These are phyloP conservation scores for Galerina marginata DNA, from an alignment of 768 basidiomycete genomes.

Conservation along the genomic window DNA sequence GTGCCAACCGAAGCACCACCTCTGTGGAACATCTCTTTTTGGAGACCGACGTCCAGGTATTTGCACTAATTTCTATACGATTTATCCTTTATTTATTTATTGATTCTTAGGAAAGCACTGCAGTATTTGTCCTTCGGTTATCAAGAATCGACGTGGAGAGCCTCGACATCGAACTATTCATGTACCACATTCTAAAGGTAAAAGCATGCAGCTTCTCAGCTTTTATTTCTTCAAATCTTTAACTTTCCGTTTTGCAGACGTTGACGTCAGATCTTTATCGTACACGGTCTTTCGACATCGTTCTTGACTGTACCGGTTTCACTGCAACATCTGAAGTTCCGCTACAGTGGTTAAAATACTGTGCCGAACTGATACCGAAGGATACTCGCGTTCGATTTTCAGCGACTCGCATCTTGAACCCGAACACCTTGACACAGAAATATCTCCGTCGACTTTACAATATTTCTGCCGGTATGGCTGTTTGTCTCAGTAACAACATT, in stretches of 20 bases:
- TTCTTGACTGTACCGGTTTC: conserved; percentile 85
- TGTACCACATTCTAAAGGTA: conserved; percentile 82
- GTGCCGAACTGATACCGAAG: conserved; percentile 72
- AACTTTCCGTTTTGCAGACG: conserved; percentile 41
- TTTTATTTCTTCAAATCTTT: not conserved
- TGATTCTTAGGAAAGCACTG: conserved; percentile 43
- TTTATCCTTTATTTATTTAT: not conserved
- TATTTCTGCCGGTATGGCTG: conserved; percentile 54
- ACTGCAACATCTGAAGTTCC: conserved; percentile 78
- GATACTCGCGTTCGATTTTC: conserved; percentile 71
- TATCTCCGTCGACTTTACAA: conserved; percentile 82
- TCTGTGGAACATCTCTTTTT: conserved; percentile 72
- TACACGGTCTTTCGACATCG: conserved; percentile 65
- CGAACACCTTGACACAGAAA: conserved; percentile 71
- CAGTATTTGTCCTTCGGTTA: conserved; percentile 67
- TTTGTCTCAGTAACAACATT: not conserved
- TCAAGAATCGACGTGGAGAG: conserved; percentile 80
- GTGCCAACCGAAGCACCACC: conserved; percentile 62
- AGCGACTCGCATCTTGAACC: conserved; percentile 71
- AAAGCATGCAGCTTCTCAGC: not conserved
- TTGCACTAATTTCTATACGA: conserved; percentile 9
- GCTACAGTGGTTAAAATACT: conserved; percentile 80
- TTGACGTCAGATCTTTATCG: conserved; percentile 53
- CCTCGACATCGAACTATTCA: conserved; percentile 77
- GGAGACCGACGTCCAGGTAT: conserved; percentile 55